Evolutionary conservation across 179 eudicot genomes (phyloP).

Genomic region (Amaranthus tricolor): DNA sequence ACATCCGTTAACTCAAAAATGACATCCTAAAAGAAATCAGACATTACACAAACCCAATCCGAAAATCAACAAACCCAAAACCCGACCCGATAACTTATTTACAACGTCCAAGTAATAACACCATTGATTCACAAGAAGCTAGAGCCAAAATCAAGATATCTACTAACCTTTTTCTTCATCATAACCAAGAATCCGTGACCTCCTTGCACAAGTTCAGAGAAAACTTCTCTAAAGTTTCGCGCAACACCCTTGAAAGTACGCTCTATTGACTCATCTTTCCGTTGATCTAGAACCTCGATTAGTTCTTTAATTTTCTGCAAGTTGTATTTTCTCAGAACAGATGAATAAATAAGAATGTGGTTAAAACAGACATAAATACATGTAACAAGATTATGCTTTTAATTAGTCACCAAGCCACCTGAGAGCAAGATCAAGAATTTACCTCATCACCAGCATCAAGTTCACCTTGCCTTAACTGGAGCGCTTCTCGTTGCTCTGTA

Average conservation of each 20-base stretch:
- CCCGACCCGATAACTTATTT: too few species aligned
- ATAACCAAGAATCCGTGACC: conserved; percentile 92
- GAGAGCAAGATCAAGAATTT: conserved; percentile 11
- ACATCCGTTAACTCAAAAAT: too few species aligned
- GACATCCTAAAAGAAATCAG: too few species aligned
- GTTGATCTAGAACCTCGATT: conserved; percentile 73
- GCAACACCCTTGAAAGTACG: conserved; percentile 99
- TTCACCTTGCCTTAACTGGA: conserved; percentile 92
- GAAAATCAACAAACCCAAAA: too few species aligned
- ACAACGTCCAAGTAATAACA: too few species aligned
- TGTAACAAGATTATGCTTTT: background rate
- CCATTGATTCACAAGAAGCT: background rate
- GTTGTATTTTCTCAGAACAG: conserved; percentile 5
- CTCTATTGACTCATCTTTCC: conserved; percentile 97
- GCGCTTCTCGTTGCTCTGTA: conserved; percentile 95
- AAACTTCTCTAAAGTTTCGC: conserved; percentile 93
- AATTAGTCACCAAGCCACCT: conserved; percentile 2
- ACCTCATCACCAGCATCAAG: conserved; percentile 99
- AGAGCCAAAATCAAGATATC: background rate
- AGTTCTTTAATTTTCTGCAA: conserved; percentile 91
- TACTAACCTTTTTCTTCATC: conserved; percentile 95
- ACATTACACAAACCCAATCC: too few species aligned
- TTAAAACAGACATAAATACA: background rate
- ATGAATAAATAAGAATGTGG: background rate
- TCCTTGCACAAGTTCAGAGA: conserved; percentile 96